phyloP scores from a whole-genome alignment of 495 filamentous ascomycete species.

The Trichoderma parareesei region DNA sequence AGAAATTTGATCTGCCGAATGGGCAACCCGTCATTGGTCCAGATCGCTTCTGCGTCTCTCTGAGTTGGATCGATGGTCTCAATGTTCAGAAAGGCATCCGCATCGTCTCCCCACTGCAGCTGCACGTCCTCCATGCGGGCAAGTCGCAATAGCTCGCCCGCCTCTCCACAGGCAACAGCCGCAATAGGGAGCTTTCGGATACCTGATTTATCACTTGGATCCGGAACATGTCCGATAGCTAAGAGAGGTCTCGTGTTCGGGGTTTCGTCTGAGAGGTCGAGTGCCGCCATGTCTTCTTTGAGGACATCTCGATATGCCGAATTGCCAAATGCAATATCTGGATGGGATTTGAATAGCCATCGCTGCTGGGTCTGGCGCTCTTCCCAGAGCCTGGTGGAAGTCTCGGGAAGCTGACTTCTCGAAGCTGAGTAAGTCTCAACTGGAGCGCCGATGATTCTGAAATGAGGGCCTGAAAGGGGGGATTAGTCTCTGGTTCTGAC shows the following conservation, averaged over 20 bases:
- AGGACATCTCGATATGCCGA: background rate
- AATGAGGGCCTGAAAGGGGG: background rate
- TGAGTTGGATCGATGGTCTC: constrained; percentile 3
- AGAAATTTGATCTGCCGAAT: constrained; percentile 13
- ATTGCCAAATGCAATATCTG: constrained; percentile 2
- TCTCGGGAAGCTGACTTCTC: background rate
- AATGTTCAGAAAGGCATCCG: background rate
- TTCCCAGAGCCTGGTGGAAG: background rate
- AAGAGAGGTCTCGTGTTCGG: background rate
- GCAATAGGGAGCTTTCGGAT: background rate
- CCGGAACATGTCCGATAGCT: constrained; percentile 8
- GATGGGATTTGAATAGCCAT: constrained; percentile 11
- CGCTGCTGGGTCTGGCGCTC: constrained; percentile 9
- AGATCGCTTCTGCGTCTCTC: background rate
- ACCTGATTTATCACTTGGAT: background rate
- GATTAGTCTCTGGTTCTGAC: background rate
- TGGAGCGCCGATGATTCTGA: background rate
- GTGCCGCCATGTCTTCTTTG: background rate
- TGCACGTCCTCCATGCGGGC: constrained; percentile 1
- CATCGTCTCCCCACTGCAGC: constrained; percentile 3
- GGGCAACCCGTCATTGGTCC: constrained; percentile 8
- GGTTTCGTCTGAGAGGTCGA: background rate
- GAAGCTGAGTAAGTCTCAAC: constrained; percentile 5
- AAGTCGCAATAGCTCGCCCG: constrained; percentile 10
- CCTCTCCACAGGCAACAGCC: constrained; percentile 6